Percentiles rank a stretch among this genome's conserved stretches.
Conservation (phyloP, 768 basidiomycete species). For the Hypsizygus marmoreus region DNA sequence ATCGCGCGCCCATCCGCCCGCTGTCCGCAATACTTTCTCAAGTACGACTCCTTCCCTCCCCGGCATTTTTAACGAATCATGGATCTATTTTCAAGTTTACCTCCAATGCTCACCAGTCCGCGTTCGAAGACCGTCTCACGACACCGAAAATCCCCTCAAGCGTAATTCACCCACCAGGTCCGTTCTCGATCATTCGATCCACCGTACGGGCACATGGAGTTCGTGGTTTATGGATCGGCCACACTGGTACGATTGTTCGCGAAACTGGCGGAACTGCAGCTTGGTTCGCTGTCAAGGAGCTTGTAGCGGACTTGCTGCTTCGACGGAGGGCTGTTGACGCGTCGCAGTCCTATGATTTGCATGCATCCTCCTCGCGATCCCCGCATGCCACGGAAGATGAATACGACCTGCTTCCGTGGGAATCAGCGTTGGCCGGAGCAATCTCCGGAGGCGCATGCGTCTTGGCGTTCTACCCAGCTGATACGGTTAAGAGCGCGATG, state of each 20-base stretch:
- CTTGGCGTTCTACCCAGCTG: conserved; percentile 84
- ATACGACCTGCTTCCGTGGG: conserved; percentile 55
- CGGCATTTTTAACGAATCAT: conserved; percentile 5
- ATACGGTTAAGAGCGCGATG: conserved; percentile 87
- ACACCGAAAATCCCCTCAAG: conserved; percentile 21
- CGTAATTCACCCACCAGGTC: conserved; percentile 57
- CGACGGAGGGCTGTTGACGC: conserved; percentile 13
- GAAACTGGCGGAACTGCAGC: conserved; percentile 86
- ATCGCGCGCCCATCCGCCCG: conserved; percentile 9
- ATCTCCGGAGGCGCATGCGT: conserved; percentile 80
- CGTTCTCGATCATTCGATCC: conserved; percentile 61
- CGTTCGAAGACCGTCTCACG: conserved; percentile 12
- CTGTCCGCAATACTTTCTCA: conserved; percentile 1
- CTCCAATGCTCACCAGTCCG: background rate
- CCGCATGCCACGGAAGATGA: conserved; percentile 14
- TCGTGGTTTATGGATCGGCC: conserved; percentile 82
- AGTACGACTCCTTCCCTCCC: conserved; percentile 7
- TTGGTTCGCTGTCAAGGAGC: conserved; percentile 88
- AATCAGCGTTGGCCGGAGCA: conserved; percentile 80
- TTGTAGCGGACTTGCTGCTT: conserved; percentile 65
- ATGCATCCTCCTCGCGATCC: background rate
- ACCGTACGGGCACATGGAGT: conserved; percentile 57
- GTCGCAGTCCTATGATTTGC: conserved; percentile 13
- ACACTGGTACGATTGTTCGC: conserved; percentile 83
- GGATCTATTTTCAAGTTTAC: conserved; percentile 1